phyloP scores from a whole-genome alignment of 257 asterid species.

The Haberlea rhodopensis region DNA sequence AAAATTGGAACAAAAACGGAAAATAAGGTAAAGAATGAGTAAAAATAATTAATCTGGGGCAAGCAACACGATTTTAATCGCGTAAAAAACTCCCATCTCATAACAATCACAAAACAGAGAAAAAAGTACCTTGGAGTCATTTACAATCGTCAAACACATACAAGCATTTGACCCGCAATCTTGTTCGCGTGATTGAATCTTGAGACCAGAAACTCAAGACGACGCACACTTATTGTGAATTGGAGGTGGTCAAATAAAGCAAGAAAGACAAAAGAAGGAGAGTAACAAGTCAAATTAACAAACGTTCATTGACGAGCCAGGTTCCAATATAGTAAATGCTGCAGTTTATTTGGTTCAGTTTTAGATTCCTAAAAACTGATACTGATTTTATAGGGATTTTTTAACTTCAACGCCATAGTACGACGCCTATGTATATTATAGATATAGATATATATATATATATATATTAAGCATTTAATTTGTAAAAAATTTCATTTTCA shows the following conservation, averaged over 20 bases:
- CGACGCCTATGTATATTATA: no score
- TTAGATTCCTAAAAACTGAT: conserved; percentile 1
- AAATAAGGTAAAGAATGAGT: background rate
- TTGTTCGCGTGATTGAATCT: background rate
- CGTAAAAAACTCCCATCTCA: background rate
- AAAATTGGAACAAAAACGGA: no score
- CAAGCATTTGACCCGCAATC: no score
- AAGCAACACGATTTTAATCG: background rate
- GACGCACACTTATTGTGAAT: conserved; percentile 28
- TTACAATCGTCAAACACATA: no score
- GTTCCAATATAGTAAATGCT: background rate
- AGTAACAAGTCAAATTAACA: conserved; percentile 23
- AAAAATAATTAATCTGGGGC: background rate
- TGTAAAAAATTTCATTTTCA: no score
- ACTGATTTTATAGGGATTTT: background rate
- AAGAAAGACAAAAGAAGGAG: conserved; percentile 11
- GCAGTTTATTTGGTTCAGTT: conserved; percentile 19
- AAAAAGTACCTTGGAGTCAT: background rate
- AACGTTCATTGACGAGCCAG: conserved; percentile 2
- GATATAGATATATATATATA: no score
- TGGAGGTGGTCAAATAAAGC: conserved; percentile 18
- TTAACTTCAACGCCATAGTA: no score
- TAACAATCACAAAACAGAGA: no score
- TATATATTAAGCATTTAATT: no score
- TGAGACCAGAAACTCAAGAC: conserved; percentile 17